Evolutionary conservation across 2,329 filamentous ascomycete genomes (phyloP).

Genomic region (Colletotrichum cordylinicola): DNA sequence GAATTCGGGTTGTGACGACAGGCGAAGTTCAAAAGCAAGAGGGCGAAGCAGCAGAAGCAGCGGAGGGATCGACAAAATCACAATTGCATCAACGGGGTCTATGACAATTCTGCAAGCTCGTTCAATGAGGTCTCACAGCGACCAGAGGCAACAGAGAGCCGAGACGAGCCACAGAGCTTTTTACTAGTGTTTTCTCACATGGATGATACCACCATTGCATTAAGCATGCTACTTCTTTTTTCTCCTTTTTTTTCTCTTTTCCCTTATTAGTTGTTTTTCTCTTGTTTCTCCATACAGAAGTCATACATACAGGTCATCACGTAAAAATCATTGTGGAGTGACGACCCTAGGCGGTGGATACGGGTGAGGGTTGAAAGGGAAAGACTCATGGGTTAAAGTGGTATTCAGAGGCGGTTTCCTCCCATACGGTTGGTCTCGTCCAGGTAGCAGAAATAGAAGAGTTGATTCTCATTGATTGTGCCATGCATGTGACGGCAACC

Average conservation of each 20-base stretch:
- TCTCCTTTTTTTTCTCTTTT: slow-evolving; percentile 23
- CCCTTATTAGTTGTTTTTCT: slow-evolving; percentile 13
- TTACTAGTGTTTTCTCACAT: slow-evolving; percentile 31
- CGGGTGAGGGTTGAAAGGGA: not conserved
- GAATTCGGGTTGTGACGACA: not conserved
- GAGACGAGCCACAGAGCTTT: slow-evolving; percentile 22
- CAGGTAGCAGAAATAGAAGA: slow-evolving; percentile 19
- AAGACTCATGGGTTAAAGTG: not conserved
- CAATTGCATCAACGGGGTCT: slow-evolving; percentile 22
- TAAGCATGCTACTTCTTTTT: slow-evolving; percentile 37
- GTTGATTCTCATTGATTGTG: not conserved
- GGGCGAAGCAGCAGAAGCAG: not conserved
- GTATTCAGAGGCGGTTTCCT: slow-evolving; percentile 5
- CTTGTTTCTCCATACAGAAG: slow-evolving; percentile 21
- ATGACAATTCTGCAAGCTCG: slow-evolving; percentile 21
- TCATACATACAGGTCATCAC: slow-evolving; percentile 21
- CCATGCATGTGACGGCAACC: not conserved
- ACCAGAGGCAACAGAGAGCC: slow-evolving; percentile 20
- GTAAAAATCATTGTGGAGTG: slow-evolving; percentile 16
- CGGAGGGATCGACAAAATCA: slow-evolving; percentile 1
- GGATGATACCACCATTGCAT: slow-evolving; percentile 50
- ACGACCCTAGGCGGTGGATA: not conserved
- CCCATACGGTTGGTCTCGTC: not conserved
- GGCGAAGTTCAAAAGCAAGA: not conserved
- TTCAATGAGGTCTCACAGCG: slow-evolving; percentile 18